Evolutionary conservation across 768 basidiomycete species (phyloP).

Genomic region (Pholiota molesta): DNA sequence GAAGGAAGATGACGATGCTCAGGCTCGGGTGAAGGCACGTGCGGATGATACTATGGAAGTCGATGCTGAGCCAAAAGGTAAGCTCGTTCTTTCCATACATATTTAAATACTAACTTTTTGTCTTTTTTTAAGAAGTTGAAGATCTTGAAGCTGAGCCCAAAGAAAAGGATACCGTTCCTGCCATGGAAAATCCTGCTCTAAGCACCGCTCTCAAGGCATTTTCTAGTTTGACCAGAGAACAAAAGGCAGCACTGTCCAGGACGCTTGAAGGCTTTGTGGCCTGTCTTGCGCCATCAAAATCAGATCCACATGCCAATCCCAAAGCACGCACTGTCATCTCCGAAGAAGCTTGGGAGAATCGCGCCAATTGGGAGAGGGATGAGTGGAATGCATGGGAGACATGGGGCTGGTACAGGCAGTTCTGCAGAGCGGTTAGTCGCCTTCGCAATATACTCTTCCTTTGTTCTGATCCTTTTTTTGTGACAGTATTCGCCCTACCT

Average conservation of each 20-base stretch:
- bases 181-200: constrained; percentile 67
- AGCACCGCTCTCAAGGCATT: constrained; percentile 75
- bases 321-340: constrained; percentile 59
- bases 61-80: constrained; percentile 64
- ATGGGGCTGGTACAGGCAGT: constrained; percentile 92
- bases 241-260: constrained; percentile 71
- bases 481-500: constrained; percentile 79
- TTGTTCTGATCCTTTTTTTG: not conserved
- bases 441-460: not conserved
- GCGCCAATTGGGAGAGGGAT: constrained; percentile 67
- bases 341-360: constrained; percentile 71
- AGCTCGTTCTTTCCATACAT: not conserved
- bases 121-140: not conserved
- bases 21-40: constrained; percentile 74
- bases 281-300: constrained; percentile 51
- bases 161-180: constrained; percentile 32
- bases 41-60: constrained; percentile 67
- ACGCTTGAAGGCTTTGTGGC: constrained; percentile 77
- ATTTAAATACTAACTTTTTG: not conserved
- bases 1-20: constrained; percentile 88
- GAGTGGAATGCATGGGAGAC: constrained; percentile 88
- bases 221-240: constrained; percentile 72
- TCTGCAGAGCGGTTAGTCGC: constrained; percentile 72
- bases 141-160: constrained; percentile 4
- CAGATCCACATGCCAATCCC: constrained; percentile 50